Evolutionary conservation across 1,139 yeast genomes (phyloP).

Genomic region (Protomyces arabidopsidicola): DNA sequence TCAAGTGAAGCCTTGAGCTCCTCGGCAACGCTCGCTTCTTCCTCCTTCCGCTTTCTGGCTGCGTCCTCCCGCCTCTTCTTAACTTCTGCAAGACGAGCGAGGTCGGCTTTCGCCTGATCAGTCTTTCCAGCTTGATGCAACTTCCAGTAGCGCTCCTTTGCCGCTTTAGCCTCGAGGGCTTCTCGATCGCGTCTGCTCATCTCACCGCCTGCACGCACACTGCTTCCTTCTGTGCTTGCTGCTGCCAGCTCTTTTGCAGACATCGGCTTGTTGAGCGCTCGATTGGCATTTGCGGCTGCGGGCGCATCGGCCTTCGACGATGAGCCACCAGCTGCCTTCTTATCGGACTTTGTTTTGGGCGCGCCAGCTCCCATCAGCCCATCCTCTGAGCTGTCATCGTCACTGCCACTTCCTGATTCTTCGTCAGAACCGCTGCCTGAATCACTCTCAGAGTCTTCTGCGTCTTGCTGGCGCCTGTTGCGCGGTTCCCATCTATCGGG

Average conservation of each 20-base stretch:
- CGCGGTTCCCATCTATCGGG: conserved; percentile 18
- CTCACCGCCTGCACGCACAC: conserved; percentile 6
- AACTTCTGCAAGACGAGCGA: conserved; percentile 33
- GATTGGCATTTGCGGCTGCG: conserved; percentile 19
- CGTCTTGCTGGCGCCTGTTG: conserved; percentile 6
- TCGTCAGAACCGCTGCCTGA: conserved; percentile 1
- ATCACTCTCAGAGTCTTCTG: conserved; percentile 1
- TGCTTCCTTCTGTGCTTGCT: not conserved
- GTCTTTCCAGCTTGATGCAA: conserved; percentile 34
- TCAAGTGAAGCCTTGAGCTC: conserved; percentile 17
- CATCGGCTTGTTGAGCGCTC: conserved; percentile 18
- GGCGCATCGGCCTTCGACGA: not conserved
- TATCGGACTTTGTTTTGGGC: conserved; percentile 10
- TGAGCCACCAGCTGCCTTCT: not conserved
- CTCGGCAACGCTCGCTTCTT: conserved; percentile 29
- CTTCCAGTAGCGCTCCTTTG: conserved; percentile 34
- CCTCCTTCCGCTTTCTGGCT: conserved; percentile 33
- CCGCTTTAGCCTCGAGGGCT: conserved; percentile 33
- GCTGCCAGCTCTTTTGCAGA: conserved; percentile 13
- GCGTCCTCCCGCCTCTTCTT: conserved; percentile 33
- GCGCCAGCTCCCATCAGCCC: conserved; percentile 18
- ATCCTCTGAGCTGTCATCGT: conserved; percentile 23
- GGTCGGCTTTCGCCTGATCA: conserved; percentile 34
- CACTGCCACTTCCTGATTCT: conserved; percentile 7
- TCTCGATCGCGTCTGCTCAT: conserved; percentile 33